Evolutionary conservation across 495 filamentous ascomycete species (phyloP).

Genomic region (Podospora bellae-mahoneyi): DNA sequence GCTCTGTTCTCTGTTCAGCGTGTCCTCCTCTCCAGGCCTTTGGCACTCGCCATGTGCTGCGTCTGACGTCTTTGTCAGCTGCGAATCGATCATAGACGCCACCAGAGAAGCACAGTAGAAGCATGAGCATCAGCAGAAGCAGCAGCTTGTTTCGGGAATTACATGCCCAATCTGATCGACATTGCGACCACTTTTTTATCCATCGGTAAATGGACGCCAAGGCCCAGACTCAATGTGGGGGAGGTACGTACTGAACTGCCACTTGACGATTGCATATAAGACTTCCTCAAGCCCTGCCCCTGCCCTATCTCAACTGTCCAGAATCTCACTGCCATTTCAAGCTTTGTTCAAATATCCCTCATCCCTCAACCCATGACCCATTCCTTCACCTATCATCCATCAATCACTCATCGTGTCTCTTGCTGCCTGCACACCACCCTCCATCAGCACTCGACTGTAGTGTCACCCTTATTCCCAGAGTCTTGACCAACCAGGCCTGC

Average conservation of each 20-base stretch:
- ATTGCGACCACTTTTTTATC: constrained; percentile 20
- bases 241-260: neutral
- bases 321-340: neutral
- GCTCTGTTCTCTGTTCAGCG: too few relatives aligned
- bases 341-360: neutral
- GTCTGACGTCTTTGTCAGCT: neutral
- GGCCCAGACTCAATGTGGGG: constrained; percentile 10
- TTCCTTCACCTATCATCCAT: neutral
- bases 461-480: constrained; percentile 8
- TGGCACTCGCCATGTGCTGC: neutral
- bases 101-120: neutral
- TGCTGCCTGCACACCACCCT: neutral
- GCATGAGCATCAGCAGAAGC: neutral
- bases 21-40: too few relatives aligned
- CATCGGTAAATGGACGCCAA: constrained; percentile 29
- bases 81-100: neutral
- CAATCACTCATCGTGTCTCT: neutral
- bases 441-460: neutral
- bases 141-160: neutral
- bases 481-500: constrained; percentile 15
- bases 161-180: constrained; percentile 25
- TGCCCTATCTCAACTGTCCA: neutral
- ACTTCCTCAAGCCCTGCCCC: neutral
- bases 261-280: neutral
- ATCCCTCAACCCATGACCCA: neutral